Evolutionary conservation across 108 stramenopile genomes (phyloP).

Genomic region (Cyclostephanos tholiformis): DNA sequence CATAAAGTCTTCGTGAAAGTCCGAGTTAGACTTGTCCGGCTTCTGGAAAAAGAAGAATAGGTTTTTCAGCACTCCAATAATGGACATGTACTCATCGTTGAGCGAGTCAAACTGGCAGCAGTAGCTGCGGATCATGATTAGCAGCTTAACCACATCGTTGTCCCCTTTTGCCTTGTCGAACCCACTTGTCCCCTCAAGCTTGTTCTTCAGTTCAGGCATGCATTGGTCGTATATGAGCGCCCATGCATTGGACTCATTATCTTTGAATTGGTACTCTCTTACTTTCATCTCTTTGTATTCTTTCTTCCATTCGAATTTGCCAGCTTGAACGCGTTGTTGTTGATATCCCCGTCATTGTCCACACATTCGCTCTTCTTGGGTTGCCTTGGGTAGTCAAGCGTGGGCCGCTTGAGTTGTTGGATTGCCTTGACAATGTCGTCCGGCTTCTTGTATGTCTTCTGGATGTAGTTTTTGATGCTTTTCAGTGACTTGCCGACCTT

Average conservation of each 20-base stretch:
- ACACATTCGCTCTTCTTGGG: too few species aligned
- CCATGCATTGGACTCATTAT: neutral
- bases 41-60: neutral
- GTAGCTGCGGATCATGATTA: conserved; percentile 7
- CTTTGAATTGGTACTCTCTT: neutral
- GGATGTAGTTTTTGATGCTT: neutral
- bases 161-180: neutral
- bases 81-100: neutral
- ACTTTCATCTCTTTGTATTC: neutral
- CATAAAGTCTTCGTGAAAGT: too few species aligned
- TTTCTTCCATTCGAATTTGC: neutral
- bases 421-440: neutral
- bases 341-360: too few species aligned
- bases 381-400: too few species aligned
- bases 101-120: too few species aligned
- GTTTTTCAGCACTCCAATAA: too few species aligned
- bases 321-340: neutral
- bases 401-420: neutral
- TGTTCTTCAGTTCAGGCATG: neutral
- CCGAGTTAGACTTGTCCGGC: too few species aligned
- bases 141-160: neutral
- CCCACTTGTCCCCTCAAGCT: conserved; percentile 1
- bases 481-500: too few species aligned
- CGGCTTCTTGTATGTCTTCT: neutral
- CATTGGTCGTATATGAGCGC: conserved; percentile 10